A percentile compares a stretch with the other conserved stretches of the same genome.
phyloP scores from a whole-genome alignment of 106 monocot genomes.

The Ottelia alismoides region DNA sequence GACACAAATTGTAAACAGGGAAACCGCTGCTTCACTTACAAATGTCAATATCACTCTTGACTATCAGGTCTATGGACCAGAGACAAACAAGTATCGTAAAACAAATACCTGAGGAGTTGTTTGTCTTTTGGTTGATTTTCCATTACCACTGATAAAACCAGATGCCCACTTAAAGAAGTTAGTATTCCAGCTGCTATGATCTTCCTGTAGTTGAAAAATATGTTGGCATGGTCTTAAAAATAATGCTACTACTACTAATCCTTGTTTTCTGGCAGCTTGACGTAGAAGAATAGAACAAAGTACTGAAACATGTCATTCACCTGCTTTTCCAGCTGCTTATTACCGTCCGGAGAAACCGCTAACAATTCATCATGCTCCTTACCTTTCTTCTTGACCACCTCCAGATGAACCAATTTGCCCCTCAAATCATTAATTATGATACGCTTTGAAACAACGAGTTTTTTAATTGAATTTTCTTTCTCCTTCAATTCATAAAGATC shows the following conservation, averaged over 20 bases:
- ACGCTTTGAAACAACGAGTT: conserved; percentile 27
- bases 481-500: conserved; percentile 70
- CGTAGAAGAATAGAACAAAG: no score
- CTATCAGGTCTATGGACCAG: no score
- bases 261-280: no score
- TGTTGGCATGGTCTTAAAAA: no score
- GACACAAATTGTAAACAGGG: no score
- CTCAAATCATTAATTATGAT: conserved; percentile 80
- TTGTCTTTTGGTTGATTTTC: conserved; percentile 33
- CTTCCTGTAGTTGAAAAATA: not conserved
- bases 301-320: no score
- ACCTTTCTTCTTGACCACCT: conserved; percentile 67
- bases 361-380: conserved; percentile 79
- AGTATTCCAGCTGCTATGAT: conserved; percentile 52
- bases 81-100: not conserved
- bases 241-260: no score
- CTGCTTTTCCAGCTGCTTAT: conserved; percentile 16
- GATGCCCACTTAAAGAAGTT: conserved; percentile 95
- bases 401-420: conserved; percentile 75
- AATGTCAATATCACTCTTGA: no score
- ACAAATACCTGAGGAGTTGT: conserved; percentile 25
- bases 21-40: no score
- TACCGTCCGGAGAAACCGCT: conserved; percentile 38
- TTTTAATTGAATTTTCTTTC: conserved; percentile 17
- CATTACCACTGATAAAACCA: conserved; percentile 68